Conservation (phyloP, 2,329 filamentous ascomycete genomes). For the Westerdykella sp. region DNA sequence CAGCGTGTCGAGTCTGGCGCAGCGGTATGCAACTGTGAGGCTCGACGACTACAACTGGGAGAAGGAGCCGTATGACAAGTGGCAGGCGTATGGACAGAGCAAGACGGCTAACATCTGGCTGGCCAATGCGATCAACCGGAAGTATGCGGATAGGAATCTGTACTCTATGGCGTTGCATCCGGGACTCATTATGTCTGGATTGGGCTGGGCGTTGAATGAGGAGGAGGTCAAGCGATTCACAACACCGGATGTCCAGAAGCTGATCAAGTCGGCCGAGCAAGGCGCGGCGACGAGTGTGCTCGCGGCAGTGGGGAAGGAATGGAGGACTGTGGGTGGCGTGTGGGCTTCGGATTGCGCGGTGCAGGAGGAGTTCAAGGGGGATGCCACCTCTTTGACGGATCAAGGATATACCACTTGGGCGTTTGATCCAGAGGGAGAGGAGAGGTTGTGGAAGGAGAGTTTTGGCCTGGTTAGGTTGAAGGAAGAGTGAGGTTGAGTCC, state of each 20-base stretch:
- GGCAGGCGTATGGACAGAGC: slow-evolving; percentile 46
- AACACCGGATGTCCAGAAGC: slow-evolving; percentile 1
- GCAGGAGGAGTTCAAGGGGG: slow-evolving; percentile 5
- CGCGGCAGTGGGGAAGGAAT: slow-evolving; percentile 31
- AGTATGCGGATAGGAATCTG: slow-evolving; percentile 9
- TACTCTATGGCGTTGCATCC: slow-evolving; percentile 15
- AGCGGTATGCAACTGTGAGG: slow-evolving; percentile 35
- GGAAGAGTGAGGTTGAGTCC: not conserved
- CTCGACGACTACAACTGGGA: slow-evolving; percentile 42
- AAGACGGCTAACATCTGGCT: slow-evolving; percentile 47
- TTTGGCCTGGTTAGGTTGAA: slow-evolving; percentile 14
- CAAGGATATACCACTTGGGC: slow-evolving; percentile 16
- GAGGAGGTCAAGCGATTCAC: not conserved
- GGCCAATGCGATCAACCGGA: slow-evolving; percentile 15
- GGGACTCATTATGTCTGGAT: slow-evolving; percentile 12
- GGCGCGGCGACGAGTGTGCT: slow-evolving; percentile 39
- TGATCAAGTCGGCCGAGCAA: slow-evolving; percentile 31
- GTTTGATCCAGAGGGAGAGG: slow-evolving; percentile 23
- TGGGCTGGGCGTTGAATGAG: slow-evolving; percentile 6
- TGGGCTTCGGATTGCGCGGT: slow-evolving; percentile 31
- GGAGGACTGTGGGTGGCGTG: slow-evolving; percentile 28
- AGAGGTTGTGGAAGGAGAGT: slow-evolving; percentile 25
- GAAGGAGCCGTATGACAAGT: slow-evolving; percentile 37
- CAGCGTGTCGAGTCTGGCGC: slow-evolving; percentile 39
- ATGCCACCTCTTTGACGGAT: slow-evolving; percentile 5